Conservation (phyloP, 345 rosid genomes). For the Hibiscus syriacus region DNA sequence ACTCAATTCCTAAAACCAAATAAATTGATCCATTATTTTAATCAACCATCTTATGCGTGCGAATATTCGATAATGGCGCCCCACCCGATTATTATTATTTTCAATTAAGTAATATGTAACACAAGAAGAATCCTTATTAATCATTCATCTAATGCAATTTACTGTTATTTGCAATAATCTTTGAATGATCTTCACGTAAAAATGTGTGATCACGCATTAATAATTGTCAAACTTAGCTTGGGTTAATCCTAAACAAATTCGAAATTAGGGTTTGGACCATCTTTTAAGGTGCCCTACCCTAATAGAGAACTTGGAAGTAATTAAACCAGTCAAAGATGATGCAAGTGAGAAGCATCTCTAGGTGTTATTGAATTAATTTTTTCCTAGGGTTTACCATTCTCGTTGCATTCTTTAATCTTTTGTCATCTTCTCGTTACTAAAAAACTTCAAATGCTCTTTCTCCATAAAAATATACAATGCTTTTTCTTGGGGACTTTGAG, state of each 20-base stretch:
- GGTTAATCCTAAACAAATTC: neutral
- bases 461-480: neutral
- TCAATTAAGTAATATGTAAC: constrained; percentile 16
- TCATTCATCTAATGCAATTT: constrained; percentile 39
- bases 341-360: constrained; percentile 34
- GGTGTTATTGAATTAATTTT: constrained; percentile 24
- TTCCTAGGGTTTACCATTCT: constrained; percentile 31
- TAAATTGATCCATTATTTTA: constrained; percentile 7
- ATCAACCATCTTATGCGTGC: constrained; percentile 42
- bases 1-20: constrained; percentile 18
- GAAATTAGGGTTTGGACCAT: neutral
- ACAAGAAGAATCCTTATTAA: constrained; percentile 14
- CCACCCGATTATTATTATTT: neutral
- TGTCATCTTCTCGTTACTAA: constrained; percentile 50
- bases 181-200: neutral
- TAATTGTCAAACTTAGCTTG: neutral
- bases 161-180: neutral
- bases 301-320: neutral
- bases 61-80: constrained; percentile 54
- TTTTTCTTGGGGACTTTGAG: constrained; percentile 29
- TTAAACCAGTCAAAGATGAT: constrained; percentile 5
- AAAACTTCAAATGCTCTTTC: constrained; percentile 18
- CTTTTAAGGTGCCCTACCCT: neutral
- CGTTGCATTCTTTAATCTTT: constrained; percentile 11
- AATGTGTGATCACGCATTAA: neutral